A percentile compares a stretch with the other conserved stretches of the same genome.
phyloP scores from a whole-genome alignment of 148 eudicot species.

The Talinum fruticosum region DNA sequence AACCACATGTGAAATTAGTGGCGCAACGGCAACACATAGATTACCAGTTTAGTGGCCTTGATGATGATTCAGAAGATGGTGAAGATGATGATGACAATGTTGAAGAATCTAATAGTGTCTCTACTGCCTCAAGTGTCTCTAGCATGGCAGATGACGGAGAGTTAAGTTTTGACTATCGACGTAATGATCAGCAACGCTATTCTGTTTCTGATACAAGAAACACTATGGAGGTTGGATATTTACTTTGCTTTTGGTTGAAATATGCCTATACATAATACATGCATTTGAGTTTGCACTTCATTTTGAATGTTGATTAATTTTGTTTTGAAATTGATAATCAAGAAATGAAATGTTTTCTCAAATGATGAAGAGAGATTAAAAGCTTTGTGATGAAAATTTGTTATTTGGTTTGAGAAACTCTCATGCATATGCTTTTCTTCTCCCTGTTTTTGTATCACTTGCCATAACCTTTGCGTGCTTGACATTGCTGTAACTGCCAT shows the following conservation, averaged over 20 bases:
- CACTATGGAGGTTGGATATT: background rate
- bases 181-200: slow-evolving; percentile 30
- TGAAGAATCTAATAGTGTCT: slow-evolving; percentile 31
- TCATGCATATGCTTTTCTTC: background rate
- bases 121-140: slow-evolving; percentile 8
- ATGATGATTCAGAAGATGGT: slow-evolving; percentile 46
- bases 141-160: slow-evolving; percentile 46
- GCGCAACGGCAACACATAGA: slow-evolving; percentile 82
- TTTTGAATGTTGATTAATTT: background rate
- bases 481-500: background rate
- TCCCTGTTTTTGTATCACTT: background rate
- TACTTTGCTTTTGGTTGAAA: background rate
- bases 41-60: slow-evolving; percentile 72
- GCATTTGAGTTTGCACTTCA: background rate
- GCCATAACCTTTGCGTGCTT: background rate
- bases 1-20: slow-evolving; percentile 73
- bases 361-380: background rate
- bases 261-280: background rate
- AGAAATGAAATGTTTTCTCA: background rate
- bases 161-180: slow-evolving; percentile 55
- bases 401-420: background rate
- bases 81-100: slow-evolving; percentile 30
- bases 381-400: background rate
- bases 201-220: slow-evolving; percentile 14
- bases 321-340: background rate